phyloP scores from a whole-genome alignment of 169 alveolate species.

The Plasmodium malariae region DNA sequence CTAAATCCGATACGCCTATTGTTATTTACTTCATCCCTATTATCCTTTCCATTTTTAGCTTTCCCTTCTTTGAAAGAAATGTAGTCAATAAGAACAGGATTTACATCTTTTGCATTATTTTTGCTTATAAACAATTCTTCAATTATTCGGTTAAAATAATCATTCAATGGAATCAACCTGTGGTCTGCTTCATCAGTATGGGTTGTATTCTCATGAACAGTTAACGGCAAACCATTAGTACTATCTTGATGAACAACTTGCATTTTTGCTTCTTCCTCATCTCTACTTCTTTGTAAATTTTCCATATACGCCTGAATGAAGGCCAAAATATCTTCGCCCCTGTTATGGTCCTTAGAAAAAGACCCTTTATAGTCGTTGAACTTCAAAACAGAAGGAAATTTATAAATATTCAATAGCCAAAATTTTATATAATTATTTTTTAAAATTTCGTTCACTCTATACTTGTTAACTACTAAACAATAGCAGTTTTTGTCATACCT shows the following conservation, averaged over 20 bases:
- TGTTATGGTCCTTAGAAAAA: not conserved
- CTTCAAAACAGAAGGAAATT: constrained; percentile 60
- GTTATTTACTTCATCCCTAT: not conserved
- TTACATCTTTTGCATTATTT: not conserved
- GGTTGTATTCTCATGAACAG: not conserved
- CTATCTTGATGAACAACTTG: not conserved
- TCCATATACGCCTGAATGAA: constrained; percentile 15
- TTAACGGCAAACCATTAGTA: not conserved
- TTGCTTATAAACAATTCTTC: constrained; percentile 5
- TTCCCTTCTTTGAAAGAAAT: no score
- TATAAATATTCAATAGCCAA: constrained; percentile 42
- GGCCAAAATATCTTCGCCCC: not conserved
- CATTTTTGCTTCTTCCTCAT: not conserved
- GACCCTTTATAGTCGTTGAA: constrained; percentile 12
- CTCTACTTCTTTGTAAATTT: not conserved
- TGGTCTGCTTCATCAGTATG: not conserved
- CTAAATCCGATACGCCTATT: no score
- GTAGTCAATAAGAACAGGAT: no score
- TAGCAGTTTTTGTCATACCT: constrained; percentile 29
- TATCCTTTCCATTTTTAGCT: no score
- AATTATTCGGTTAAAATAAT: constrained; percentile 28
- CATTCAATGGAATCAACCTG: constrained; percentile 57
- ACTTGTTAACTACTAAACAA: constrained; percentile 43
- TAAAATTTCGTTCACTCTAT: constrained; percentile 24
- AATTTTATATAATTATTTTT: constrained; percentile 41